These are phyloP conservation scores for Dunaliella sp. DNA, from an alignment of 139 green algal species.

Conservation along the genomic window DNA sequence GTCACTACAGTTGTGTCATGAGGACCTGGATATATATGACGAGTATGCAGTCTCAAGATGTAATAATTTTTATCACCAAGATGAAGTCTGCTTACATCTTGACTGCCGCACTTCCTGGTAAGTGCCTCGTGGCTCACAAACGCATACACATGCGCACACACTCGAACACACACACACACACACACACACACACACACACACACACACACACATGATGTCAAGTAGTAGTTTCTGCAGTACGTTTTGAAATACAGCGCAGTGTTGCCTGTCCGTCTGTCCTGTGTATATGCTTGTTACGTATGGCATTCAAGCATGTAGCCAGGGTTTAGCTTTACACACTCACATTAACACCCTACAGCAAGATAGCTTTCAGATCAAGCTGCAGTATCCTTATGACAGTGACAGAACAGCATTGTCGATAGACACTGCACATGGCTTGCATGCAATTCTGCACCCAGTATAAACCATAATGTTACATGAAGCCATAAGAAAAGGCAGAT, in stretches of 20 bases:
- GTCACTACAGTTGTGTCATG: neutral
- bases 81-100: neutral
- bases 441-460: neutral
- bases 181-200: too few relatives aligned
- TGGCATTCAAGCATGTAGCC: neutral
- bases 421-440: neutral
- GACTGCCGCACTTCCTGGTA: neutral
- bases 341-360: too few relatives aligned
- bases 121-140: neutral
- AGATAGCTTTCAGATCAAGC: too few relatives aligned
- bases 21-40: neutral
- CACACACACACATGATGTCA: too few relatives aligned
- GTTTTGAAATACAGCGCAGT: too few relatives aligned
- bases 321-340: neutral
- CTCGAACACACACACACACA: too few relatives aligned
- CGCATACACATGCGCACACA: too few relatives aligned
- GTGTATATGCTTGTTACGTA: neutral
- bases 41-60: neutral
- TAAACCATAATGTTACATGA: neutral
- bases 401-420: neutral
- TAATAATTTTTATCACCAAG: neutral
- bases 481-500: too few relatives aligned
- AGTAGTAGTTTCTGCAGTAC: too few relatives aligned
- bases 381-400: neutral
- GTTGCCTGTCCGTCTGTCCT: neutral